Conservation (phyloP, 169 alveolate genomes). For the Plasmodium cynomolgi region DNA sequence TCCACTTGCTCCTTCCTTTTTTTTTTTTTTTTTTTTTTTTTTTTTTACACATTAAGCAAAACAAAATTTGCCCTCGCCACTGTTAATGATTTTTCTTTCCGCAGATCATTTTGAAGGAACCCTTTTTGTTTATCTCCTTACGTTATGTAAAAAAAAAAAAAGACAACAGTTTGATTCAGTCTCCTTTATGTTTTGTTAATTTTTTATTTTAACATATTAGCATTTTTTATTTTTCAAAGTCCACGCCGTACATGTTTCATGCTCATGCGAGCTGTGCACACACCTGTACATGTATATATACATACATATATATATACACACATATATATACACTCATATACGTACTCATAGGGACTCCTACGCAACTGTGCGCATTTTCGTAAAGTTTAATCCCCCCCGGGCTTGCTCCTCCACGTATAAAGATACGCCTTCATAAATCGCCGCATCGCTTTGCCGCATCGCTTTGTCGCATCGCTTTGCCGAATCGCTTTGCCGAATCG, state of each 20-base stretch:
- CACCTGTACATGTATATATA: neutral
- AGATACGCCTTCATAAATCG: neutral
- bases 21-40: neutral
- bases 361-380: neutral
- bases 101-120: neutral
- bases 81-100: neutral
- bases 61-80: neutral
- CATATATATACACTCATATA: neutral
- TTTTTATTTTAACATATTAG: neutral
- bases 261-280: neutral
- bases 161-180: slow-evolving; percentile 1
- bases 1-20: neutral
- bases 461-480: neutral
- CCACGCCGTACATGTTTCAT: neutral
- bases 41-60: neutral
- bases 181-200: neutral
- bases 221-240: neutral
- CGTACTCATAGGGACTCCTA: neutral
- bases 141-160: neutral
- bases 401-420: neutral
- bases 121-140: neutral
- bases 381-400: neutral
- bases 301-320: neutral
- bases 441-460: neutral
- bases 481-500: neutral